Percentiles rank a stretch among this genome's conserved stretches.
Evolutionary conservation across 2,329 filamentous ascomycete species (phyloP).

Genomic region (Alternaria arbusti): DNA sequence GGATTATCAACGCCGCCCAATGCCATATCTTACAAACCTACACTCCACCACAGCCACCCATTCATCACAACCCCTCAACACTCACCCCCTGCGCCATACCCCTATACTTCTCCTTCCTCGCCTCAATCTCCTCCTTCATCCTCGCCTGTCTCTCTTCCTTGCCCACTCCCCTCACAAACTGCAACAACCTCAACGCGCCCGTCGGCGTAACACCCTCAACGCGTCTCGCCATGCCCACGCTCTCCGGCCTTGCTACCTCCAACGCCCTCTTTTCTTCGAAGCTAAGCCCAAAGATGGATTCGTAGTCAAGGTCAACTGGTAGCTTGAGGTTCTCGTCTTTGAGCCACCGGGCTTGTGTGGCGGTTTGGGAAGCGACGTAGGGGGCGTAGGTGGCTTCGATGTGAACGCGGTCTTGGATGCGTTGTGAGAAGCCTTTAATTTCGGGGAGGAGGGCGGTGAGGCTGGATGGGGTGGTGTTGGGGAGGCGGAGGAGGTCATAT

Average conservation of each 20-base stretch:
- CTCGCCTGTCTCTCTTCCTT: constrained; percentile 38
- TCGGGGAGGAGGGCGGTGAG: constrained; percentile 66
- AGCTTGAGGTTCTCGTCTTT: constrained; percentile 78
- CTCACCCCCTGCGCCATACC: constrained; percentile 2
- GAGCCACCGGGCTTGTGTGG: constrained; percentile 69
- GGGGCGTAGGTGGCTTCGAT: constrained; percentile 89
- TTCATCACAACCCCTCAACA: constrained; percentile 15
- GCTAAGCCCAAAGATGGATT: constrained; percentile 73
- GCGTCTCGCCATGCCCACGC: constrained; percentile 83
- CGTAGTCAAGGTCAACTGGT: constrained; percentile 79
- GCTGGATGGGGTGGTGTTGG: constrained; percentile 60
- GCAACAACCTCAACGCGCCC: constrained; percentile 63
- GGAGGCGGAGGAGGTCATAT: constrained; percentile 77
- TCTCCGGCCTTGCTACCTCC: constrained; percentile 75
- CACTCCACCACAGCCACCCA: not conserved
- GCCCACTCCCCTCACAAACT: constrained; percentile 61
- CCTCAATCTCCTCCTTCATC: constrained; percentile 39
- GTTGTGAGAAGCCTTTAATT: constrained; percentile 60
- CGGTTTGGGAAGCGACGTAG: constrained; percentile 76
- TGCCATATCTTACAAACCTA: not conserved
- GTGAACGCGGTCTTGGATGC: constrained; percentile 71
- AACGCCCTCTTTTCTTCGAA: constrained; percentile 79
- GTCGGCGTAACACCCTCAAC: constrained; percentile 76
- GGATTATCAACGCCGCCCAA: not conserved
- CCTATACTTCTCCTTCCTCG: constrained; percentile 38